phyloP scores from a whole-genome alignment of 2,329 filamentous ascomycete species.

The Pseudogymnoascus verrucosus region DNA sequence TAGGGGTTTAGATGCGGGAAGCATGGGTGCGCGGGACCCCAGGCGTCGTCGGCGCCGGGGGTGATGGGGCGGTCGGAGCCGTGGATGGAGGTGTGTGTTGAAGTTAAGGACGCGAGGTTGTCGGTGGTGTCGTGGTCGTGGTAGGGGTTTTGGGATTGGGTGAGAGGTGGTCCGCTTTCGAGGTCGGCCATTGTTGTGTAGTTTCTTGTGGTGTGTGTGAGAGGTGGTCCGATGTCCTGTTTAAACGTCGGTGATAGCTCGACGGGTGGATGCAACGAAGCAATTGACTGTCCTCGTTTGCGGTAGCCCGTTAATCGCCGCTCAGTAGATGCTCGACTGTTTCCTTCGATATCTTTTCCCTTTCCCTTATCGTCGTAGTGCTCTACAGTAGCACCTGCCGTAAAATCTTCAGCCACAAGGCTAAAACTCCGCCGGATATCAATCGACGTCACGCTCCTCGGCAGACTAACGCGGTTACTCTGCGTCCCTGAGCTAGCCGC shows the following conservation, averaged over 20 bases:
- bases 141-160: conserved; percentile 16
- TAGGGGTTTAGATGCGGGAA: conserved; percentile 91
- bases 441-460: conserved; percentile 25
- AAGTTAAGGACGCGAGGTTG: conserved; percentile 25
- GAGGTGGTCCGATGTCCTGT: background rate
- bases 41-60: conserved; percentile 63
- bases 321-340: background rate
- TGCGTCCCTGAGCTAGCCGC: conserved; percentile 22
- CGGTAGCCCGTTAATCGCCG: background rate
- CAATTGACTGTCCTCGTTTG: conserved; percentile 9
- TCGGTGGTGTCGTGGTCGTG: conserved; percentile 20
- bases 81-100: conserved; percentile 28
- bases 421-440: conserved; percentile 17
- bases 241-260: background rate
- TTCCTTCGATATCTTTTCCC: conserved; percentile 19
- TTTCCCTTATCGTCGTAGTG: conserved; percentile 23
- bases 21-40: conserved; percentile 91
- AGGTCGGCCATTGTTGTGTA: conserved; percentile 19
- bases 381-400: background rate
- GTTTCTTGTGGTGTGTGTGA: conserved; percentile 18
- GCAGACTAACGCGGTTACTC: conserved; percentile 24
- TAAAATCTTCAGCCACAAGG: conserved; percentile 15
- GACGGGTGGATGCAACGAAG: background rate
- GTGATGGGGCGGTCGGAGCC: conserved; percentile 35
- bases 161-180: conserved; percentile 23